These are phyloP conservation scores for Iberis pinnata DNA, from an alignment of 345 rosid genomes.

Conservation along the genomic window DNA sequence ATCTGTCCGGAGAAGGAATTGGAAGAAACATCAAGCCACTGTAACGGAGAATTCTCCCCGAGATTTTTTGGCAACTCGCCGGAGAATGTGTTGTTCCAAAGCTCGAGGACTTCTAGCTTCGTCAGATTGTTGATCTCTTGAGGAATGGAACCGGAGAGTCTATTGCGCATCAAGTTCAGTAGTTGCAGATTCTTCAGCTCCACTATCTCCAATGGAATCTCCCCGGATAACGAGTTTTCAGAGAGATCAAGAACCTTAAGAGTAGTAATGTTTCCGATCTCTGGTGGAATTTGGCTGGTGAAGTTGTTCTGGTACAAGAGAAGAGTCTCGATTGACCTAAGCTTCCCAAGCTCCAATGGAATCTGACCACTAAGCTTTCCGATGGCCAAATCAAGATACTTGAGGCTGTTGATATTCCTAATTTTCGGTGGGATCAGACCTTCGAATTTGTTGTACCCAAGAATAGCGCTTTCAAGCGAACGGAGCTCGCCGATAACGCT, in stretches of 20 bases:
- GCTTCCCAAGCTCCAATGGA: slow-evolving; percentile 68
- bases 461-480: slow-evolving; percentile 69
- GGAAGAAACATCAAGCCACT: slow-evolving; percentile 79
- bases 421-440: slow-evolving; percentile 65
- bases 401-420: slow-evolving; percentile 65
- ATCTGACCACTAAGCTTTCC: slow-evolving; percentile 67
- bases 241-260: slow-evolving; percentile 76
- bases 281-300: slow-evolving; percentile 54
- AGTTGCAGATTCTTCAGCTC: slow-evolving; percentile 64
- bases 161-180: slow-evolving; percentile 79
- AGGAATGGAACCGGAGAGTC: slow-evolving; percentile 63
- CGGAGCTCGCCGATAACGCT: slow-evolving; percentile 61
- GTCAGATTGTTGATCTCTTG: slow-evolving; percentile 41
- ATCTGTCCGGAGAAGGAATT: slow-evolving; percentile 69
- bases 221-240: slow-evolving; percentile 53
- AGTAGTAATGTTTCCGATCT: slow-evolving; percentile 55
- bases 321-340: slow-evolving; percentile 50
- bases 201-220: slow-evolving; percentile 50
- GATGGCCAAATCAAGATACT: slow-evolving; percentile 70
- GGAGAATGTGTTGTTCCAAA: slow-evolving; percentile 87
- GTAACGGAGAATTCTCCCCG: slow-evolving; percentile 70
- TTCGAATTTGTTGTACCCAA: slow-evolving; percentile 77
- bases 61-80: slow-evolving; percentile 70
- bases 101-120: slow-evolving; percentile 57
- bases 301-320: slow-evolving; percentile 64